Evolutionary conservation across 2,329 filamentous ascomycete species (phyloP), one percentile per base, ranked within the genome.

Genomic region (Chalara sp.): DNA sequence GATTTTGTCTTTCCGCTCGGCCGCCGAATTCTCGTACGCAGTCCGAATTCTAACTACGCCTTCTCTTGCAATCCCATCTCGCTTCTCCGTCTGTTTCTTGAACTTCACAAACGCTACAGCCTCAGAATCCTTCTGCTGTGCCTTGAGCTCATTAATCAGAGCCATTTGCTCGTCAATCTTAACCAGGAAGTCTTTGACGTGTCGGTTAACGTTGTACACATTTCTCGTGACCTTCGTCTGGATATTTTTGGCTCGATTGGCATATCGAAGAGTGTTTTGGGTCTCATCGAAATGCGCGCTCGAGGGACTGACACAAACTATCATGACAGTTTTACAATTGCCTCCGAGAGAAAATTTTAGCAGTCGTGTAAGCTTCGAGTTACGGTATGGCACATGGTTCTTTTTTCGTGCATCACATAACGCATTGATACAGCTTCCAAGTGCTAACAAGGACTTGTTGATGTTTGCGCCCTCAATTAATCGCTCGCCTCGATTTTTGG

Each of bases 181-280:
- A 74, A 96, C 93, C 67, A 99, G 72, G 71, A 96, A 99, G 70
- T 99, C 93, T 74, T 99, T 99, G 63, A 99, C 93, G 70, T 99
- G 93, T 55, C 93, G 87, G 68, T 99, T 96, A 57, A 99, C 93
- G 67, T 99, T 99, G 73, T 95, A 99, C 29, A 97, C 91, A 65
- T 99, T 99, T 63, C 91, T 84, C n/a, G 93, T 96, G 51, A 96
- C 90, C 76, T 99, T 99, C 53, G 93, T 99, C 72, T 97, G 95
- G 65, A 99, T 99, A 64, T 99, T 99, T 80, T 99, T 99, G 53
- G 93, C 93, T 59, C 93, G 81, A 69, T 99, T 97, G 46, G 93
- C 93, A 64, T 99, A 99, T 61, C 95, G 87, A 13, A 99, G 76
- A 0, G 93, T 99, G 68, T 99, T 99, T 63, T 99, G 93, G 0